Evolutionary conservation across 73 alveolate genomes (phyloP), one percentile per base, ranked within the genome.

Genomic region (Blepharisma stoltei): DNA sequence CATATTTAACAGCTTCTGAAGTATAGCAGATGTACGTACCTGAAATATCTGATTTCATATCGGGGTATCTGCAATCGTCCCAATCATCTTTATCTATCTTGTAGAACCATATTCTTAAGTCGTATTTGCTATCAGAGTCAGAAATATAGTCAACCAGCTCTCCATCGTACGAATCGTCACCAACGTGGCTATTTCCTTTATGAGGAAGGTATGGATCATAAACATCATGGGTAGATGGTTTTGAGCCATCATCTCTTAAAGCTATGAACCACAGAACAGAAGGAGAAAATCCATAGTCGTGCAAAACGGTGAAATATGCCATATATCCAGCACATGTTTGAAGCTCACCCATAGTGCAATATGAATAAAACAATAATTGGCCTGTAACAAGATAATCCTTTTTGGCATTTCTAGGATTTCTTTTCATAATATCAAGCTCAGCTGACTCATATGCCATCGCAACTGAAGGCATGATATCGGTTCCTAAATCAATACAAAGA

Each of bases 401-500:
- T 87, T 93, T 90, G 68, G 89, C 85, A 81, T 90, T 94, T 54
- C 99, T 83, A 9, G 99, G 99, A 65, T 80, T 87, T 78, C 96
- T 82, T 32, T 91, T 88, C 93, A 95, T 88, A 55, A 95, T 93
- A 69, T 95, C 99, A 27, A 88, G 75, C 69, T 95, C 99, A n/a
- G 97, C 94, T 11, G 85, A 83, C 67, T 94, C 99, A 90, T 94
- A 93, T 49, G 99, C 97, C 67, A 93, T 86, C 47, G 96, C 88
- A 53, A 94, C 86, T 71, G 96, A 95, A n/a, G 99, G 99, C 82
- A 83, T 77, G 9, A 94, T 84, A 88, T 93, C 98, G 65, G 98
- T 94, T 20, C 99, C 98, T 7, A 93, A 80, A 78, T 88, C 89
- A 44, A 94, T 88, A 45, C 89, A 80, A 27, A 94, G 82, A 43